These are phyloP conservation scores for Mortierella sp. DNA, from an alignment of 371 early-diverging fungal species.

Conservation along the genomic window DNA sequence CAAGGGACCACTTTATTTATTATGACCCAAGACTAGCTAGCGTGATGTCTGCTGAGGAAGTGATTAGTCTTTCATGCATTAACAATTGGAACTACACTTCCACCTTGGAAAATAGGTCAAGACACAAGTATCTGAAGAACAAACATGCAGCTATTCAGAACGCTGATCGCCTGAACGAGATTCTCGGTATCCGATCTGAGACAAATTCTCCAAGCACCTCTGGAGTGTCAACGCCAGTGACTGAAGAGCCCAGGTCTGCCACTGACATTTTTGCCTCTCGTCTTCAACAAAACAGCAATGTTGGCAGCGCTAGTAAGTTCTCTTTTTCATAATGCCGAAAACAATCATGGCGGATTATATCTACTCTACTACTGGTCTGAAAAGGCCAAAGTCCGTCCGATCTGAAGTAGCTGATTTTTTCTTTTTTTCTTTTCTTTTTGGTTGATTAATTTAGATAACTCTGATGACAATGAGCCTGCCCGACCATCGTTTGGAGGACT, in stretches of 20 bases:
- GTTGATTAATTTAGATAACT: background rate
- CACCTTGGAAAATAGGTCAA: constrained; percentile 56
- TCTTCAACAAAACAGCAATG: constrained; percentile 27
- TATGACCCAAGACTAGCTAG: background rate
- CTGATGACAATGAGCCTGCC: constrained; percentile 19
- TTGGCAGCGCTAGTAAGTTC: background rate
- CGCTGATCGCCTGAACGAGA: constrained; percentile 61
- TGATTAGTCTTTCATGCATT: background rate
- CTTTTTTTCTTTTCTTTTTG: background rate
- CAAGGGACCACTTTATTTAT: background rate
- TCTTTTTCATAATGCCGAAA: background rate
- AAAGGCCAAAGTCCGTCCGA: background rate
- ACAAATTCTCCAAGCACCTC: constrained; percentile 52
- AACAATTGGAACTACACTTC: background rate
- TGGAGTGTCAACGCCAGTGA: constrained; percentile 42
- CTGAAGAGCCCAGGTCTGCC: constrained; percentile 42
- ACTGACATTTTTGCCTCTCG: constrained; percentile 46
- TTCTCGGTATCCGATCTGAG: constrained; percentile 62
- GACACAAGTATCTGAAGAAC: constrained; percentile 77
- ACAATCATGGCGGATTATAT: background rate
- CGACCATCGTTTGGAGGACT: constrained; percentile 55
- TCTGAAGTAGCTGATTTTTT: background rate
- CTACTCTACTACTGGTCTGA: background rate
- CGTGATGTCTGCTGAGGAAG: background rate
- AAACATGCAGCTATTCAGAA: constrained; percentile 68